Evolutionary conservation across 371 early-diverging fungal species (phyloP).

Genomic region (Circinella umbellata): DNA sequence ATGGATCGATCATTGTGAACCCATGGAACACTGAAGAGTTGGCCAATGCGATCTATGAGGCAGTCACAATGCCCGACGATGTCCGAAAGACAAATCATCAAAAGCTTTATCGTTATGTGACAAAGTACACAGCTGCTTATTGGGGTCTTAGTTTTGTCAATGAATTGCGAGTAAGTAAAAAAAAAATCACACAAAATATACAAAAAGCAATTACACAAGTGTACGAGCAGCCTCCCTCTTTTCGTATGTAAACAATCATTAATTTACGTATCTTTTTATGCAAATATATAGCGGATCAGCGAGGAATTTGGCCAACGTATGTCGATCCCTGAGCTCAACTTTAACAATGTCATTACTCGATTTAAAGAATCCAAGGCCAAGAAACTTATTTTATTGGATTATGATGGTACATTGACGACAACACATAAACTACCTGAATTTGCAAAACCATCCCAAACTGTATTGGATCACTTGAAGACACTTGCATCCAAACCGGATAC

Average conservation of each 20-base stretch:
- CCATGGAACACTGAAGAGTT: constrained; percentile 99
- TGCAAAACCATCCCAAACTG: constrained; percentile 77
- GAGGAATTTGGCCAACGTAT: constrained; percentile 74
- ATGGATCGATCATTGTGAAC: constrained; percentile 96
- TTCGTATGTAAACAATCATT: too few species aligned
- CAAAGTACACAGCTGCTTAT: constrained; percentile 97
- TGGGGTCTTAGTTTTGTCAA: constrained; percentile 97
- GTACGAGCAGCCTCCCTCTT: too few species aligned
- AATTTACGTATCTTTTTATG: too few species aligned
- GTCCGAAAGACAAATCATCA: constrained; percentile 84
- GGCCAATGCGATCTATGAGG: constrained; percentile 88
- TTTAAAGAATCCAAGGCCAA: constrained; percentile 51
- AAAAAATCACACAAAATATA: too few species aligned
- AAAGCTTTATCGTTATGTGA: constrained; percentile 93
- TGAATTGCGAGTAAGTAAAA: constrained; percentile 67
- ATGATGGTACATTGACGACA: constrained; percentile 93
- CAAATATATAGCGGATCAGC: constrained; percentile 57
- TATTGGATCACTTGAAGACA: constrained; percentile 69
- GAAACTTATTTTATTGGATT: constrained; percentile 88
- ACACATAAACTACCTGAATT: constrained; percentile 89
- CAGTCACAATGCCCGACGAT: constrained; percentile 91
- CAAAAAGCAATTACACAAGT: too few species aligned
- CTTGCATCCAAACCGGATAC: constrained; percentile 81
- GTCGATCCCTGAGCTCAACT: constrained; percentile 68
- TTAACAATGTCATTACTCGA: constrained; percentile 42